Evolutionary conservation across 2,329 filamentous ascomycete genomes (phyloP), one percentile per base, ranked within the genome.

Genomic region (Stemphylium beticola): DNA sequence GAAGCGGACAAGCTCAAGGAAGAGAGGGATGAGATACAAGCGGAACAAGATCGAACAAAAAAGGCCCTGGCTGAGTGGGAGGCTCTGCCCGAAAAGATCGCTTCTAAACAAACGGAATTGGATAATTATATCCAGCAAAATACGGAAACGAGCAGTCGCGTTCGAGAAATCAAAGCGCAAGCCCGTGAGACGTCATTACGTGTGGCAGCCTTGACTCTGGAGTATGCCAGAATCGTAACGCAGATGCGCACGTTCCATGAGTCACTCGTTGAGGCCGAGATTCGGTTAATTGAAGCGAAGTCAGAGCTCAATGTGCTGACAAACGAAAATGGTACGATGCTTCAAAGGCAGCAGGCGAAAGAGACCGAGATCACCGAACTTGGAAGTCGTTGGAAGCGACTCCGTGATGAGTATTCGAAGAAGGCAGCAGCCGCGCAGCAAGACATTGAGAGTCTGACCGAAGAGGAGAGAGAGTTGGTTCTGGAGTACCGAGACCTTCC

Each of bases 221-320:
- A 83, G 55, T 86, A 86, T 69, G 81, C 81, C 29, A 82, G 84
- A 60, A 79, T 84, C 4, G 82, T 96, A 7, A 81, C 83, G n/a
- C 69, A 76, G 17, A 82, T 96, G 39, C 84, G 85, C 12, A 74
- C 79, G 43, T 81, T 85, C 5, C 85, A 90, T 47, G 81, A 87
- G 40, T 82, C 83, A 12, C 77, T 91, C 10, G 75, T 93, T 14
- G 87, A 93, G 65, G 86, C 85, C 2, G 84, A 90, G 62, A 81
- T 97, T 39, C 82, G 86, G 57, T 78, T 84, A 0, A 83, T 96
- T 26, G 95, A 99, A 78, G 93, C 92, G 1, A 74, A 81, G n/a
- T 97, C 92, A 0, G 95, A 99, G 66, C 75, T 89, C 2, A 81
- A 85, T 39, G 84, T 84, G 5, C 79, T 97, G n/a, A 84, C 85